Base-by-base conservation (phyloP, 345 rosid genomes). In the Citrus medica region DNA sequence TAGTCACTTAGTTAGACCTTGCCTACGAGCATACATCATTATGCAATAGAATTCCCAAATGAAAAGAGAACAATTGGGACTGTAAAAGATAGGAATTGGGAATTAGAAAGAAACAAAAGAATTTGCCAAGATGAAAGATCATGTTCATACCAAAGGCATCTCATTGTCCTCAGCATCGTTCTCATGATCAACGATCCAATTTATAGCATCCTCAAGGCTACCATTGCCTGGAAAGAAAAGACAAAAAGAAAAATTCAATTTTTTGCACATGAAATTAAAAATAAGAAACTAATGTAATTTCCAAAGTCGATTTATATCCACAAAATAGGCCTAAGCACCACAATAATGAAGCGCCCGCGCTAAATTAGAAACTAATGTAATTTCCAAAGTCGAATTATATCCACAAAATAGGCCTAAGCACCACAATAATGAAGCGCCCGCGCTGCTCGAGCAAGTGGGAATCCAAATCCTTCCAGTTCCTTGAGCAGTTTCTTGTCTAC, bases 101-200 rank as follows among this genome's bases (percentile, higher is more conserved):
- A 37, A 35, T 6, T 17, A 30, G 4, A 59, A 82, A 71, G 25
- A 16, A 82, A 61, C 37, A 16, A 37, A 46, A 46, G 5, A 14
- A 9, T 17, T 59, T 30, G 37, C 33, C 21, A 17, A 59, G 17
- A 65, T 48, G 62, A 21, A 81, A 83, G 75, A 51, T 33, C 90
- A 59, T 82, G 90, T 94, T 33, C 89, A 66, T 83, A 92, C 98
- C 92, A 87, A 38, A 53, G 95, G 97, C 86, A 86, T 83, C 42
- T 89, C 80, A n/a, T 95, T 92, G 69, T 85, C 78, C 30, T 90
- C 89, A 13, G 91, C 78, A 74, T 90, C 95, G 35, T 84, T 85
- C 80, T 90, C 95, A 71, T 93, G 97, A 84, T 92, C 93, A 70
- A 91, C 68, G 79, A 93, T 72, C 98, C 98, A 95, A 82, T 88